A percentile compares a stretch with the other conserved stretches of the same genome.
These are phyloP conservation scores for Carex parvula DNA, from an alignment of 176 grass and related monocot species.

Conservation along the genomic window DNA sequence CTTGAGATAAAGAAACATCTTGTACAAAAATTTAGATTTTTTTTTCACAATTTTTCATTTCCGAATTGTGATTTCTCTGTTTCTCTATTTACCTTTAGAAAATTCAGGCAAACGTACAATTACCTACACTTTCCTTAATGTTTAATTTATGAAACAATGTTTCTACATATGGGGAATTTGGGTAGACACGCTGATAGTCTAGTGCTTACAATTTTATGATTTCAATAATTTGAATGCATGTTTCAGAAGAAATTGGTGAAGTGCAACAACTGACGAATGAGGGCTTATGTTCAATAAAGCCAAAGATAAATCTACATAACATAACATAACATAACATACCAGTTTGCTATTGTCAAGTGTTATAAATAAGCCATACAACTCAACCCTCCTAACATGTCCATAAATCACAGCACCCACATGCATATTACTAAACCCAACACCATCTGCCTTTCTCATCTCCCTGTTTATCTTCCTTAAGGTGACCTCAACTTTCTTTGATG, in stretches of 20 bases:
- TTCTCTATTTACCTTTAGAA: not conserved
- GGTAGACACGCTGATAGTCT: not conserved
- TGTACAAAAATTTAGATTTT: not conserved
- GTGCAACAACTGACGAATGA: not conserved
- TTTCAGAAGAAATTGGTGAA: not conserved
- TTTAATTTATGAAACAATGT: not conserved
- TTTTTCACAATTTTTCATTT: not conserved
- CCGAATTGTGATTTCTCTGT: not conserved
- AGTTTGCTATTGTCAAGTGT: conserved; percentile 54
- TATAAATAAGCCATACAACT: conserved; percentile 85
- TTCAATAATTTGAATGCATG: not conserved
- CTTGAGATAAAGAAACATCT: not conserved
- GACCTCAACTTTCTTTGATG: conserved; percentile 72
- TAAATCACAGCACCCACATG: conserved; percentile 65
- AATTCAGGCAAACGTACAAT: not conserved
- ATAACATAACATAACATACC: conserved; percentile 42
- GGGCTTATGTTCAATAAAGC: not conserved
- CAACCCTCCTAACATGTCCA: conserved; percentile 68
- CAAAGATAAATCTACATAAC: conserved; percentile 5
- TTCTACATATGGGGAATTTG: not conserved
- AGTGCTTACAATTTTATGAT: not conserved
- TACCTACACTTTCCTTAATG: not conserved
- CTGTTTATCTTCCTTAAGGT: conserved; percentile 52
- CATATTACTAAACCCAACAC: conserved; percentile 46
- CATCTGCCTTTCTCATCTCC: conserved; percentile 37